Evolutionary conservation across 2,329 filamentous ascomycete species (phyloP).

Genomic region (Monilinia vaccinii-corymbosi): DNA sequence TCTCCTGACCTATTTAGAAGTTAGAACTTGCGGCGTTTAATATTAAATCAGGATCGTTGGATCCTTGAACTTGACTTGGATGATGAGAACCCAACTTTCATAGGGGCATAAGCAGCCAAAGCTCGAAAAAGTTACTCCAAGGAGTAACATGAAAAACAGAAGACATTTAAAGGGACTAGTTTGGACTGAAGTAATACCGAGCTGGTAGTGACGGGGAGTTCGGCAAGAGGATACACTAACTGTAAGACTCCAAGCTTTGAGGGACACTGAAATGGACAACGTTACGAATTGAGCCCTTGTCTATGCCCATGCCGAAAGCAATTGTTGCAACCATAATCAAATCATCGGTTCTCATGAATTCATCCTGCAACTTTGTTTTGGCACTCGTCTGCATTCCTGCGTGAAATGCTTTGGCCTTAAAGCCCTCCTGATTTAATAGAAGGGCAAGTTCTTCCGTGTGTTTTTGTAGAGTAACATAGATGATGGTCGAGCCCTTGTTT

Average conservation of each 20-base stretch:
- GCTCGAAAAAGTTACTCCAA: not conserved
- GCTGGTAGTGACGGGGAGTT: no score
- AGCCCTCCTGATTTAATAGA: slow-evolving; percentile 31
- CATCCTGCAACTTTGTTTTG: slow-evolving; percentile 41
- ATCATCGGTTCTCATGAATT: slow-evolving; percentile 39
- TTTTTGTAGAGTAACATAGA: slow-evolving; percentile 52
- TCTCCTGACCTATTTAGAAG: slow-evolving; percentile 35
- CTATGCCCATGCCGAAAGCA: slow-evolving; percentile 52
- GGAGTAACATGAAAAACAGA: not conserved
- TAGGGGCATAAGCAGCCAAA: not conserved
- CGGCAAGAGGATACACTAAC: slow-evolving; percentile 16
- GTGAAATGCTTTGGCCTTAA: slow-evolving; percentile 40
- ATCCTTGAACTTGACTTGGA: not conserved
- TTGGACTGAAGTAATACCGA: not conserved
- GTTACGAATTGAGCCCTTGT: slow-evolving; percentile 46
- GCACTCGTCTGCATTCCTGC: slow-evolving; percentile 39
- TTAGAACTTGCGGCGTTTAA: not conserved
- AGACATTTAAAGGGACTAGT: not conserved
- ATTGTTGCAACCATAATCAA: slow-evolving; percentile 46
- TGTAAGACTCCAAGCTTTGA: slow-evolving; percentile 46
- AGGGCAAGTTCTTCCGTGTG: slow-evolving; percentile 39
- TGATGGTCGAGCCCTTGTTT: slow-evolving; percentile 46
- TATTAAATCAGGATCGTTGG: not conserved
- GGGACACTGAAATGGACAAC: slow-evolving; percentile 45
- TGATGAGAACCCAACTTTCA: not conserved